Evolutionary conservation across 2,329 filamentous ascomycete genomes (phyloP).

Genomic region (Aureobasidium sp.): DNA sequence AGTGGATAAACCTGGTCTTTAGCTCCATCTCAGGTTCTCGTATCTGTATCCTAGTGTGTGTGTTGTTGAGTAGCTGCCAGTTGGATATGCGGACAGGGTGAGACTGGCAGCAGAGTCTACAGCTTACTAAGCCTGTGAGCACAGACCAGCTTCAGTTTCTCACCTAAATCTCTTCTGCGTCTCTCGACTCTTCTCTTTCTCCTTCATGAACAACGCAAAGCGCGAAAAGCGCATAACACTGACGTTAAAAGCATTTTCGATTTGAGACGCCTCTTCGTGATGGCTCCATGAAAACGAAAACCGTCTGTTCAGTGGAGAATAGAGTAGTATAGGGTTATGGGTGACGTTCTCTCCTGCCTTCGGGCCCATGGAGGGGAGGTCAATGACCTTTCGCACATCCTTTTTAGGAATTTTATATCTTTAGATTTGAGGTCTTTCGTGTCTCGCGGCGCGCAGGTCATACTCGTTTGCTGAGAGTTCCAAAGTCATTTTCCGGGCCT

Average conservation of each 20-base stretch:
- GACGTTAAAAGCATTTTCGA: conserved; percentile 33
- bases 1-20: not conserved
- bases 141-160: not conserved
- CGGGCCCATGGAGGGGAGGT: conserved; percentile 27
- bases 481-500: not conserved
- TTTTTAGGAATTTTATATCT: not conserved
- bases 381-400: conserved; percentile 32
- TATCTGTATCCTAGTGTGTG: not conserved
- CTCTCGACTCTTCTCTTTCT: conserved; percentile 16
- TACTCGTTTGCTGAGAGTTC: not conserved
- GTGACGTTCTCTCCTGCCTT: conserved; percentile 26
- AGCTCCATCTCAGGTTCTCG: not conserved
- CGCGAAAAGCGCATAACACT: conserved; percentile 24
- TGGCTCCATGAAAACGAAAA: conserved; percentile 34
- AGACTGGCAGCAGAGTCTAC: not conserved
- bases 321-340: conserved; percentile 30
- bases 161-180: conserved; percentile 3
- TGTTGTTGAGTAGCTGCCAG: not conserved
- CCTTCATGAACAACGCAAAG: conserved; percentile 30
- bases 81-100: not conserved
- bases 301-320: conserved; percentile 33
- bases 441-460: not conserved
- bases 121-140: not conserved
- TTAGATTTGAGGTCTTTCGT: not conserved
- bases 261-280: conserved; percentile 30